Conservation (phyloP, 73 alveolate species). For the Paramecium biaurelia region DNA sequence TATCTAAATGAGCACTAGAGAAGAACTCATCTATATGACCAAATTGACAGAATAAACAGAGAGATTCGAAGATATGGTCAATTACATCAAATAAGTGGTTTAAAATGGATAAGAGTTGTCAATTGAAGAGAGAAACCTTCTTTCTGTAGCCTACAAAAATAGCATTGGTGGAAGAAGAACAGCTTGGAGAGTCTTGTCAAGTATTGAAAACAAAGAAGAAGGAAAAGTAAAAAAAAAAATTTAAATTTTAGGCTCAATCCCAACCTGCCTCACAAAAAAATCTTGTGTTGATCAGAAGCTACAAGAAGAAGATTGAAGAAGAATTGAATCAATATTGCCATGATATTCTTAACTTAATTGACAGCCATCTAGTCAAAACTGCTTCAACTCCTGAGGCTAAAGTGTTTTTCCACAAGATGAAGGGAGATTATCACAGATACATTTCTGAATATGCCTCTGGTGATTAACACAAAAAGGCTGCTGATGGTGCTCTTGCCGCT, state of each 20-base stretch:
- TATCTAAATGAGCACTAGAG: slow-evolving; percentile 60
- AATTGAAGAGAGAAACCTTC: slow-evolving; percentile 85
- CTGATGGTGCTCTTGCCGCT: slow-evolving; percentile 84
- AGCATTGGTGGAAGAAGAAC: slow-evolving; percentile 78
- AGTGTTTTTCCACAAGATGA: slow-evolving; percentile 92
- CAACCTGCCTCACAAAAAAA: slow-evolving; percentile 53
- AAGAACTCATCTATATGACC: slow-evolving; percentile 84
- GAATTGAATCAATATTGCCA: slow-evolving; percentile 84
- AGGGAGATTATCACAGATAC: slow-evolving; percentile 96
- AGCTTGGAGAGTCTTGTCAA: slow-evolving; percentile 79
- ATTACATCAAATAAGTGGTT: slow-evolving; percentile 76
- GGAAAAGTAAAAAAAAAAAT: slow-evolving; percentile 62
- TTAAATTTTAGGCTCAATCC: slow-evolving; percentile 26
- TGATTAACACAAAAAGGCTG: slow-evolving; percentile 78
- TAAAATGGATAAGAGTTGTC: slow-evolving; percentile 72
- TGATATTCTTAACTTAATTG: slow-evolving; percentile 77
- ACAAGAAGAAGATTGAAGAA: slow-evolving; percentile 81
- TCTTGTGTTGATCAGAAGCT: slow-evolving; percentile 69
- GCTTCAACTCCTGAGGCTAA: slow-evolving; percentile 85
- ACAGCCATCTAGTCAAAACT: slow-evolving; percentile 71
- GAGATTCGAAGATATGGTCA: slow-evolving; percentile 88
- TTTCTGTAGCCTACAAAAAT: slow-evolving; percentile 87
- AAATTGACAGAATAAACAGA: slow-evolving; percentile 87
- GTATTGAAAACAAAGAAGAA: slow-evolving; percentile 78
- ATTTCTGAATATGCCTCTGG: slow-evolving; percentile 91